phyloP scores from a whole-genome alignment of 805 yeast genomes.

The Brettanomyces custersianus region DNA sequence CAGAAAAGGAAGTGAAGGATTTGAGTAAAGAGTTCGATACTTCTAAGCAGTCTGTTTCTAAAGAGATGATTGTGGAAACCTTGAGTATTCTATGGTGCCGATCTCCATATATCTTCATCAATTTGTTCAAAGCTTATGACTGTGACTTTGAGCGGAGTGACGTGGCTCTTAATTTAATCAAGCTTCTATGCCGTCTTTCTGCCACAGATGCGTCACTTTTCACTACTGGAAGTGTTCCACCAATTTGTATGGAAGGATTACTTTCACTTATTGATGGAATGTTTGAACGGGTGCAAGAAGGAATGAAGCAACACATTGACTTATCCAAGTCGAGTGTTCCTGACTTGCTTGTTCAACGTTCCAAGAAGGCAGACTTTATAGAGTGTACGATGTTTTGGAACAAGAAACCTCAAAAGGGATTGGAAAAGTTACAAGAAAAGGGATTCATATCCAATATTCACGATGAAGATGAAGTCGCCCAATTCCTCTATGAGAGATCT shows the following conservation, averaged over 20 bases:
- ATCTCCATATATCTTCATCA: conserved; percentile 67
- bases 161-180: conserved; percentile 56
- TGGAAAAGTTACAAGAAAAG: conserved; percentile 51
- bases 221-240: conserved; percentile 85
- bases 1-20: conserved; percentile 20
- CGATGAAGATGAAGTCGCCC: conserved; percentile 59
- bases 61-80: conserved; percentile 80
- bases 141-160: conserved; percentile 86
- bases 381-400: conserved; percentile 70
- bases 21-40: conserved; percentile 33
- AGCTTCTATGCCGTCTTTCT: conserved; percentile 66
- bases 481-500: conserved; percentile 68
- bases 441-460: conserved; percentile 45
- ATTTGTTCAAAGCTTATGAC: conserved; percentile 74
- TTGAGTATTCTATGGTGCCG: conserved; percentile 76
- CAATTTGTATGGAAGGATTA: conserved; percentile 84
- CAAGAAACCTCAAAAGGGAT: conserved; percentile 68
- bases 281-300: conserved; percentile 37
- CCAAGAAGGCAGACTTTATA: conserved; percentile 66
- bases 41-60: conserved; percentile 37
- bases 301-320: conserved; percentile 17
- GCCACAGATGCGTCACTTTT: conserved; percentile 75
- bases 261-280: conserved; percentile 60
- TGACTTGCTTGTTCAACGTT: conserved; percentile 32
- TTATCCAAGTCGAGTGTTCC: conserved; percentile 15